phyloP scores from a whole-genome alignment of 2,329 filamentous ascomycete species.

The Fusarium newnesense region DNA sequence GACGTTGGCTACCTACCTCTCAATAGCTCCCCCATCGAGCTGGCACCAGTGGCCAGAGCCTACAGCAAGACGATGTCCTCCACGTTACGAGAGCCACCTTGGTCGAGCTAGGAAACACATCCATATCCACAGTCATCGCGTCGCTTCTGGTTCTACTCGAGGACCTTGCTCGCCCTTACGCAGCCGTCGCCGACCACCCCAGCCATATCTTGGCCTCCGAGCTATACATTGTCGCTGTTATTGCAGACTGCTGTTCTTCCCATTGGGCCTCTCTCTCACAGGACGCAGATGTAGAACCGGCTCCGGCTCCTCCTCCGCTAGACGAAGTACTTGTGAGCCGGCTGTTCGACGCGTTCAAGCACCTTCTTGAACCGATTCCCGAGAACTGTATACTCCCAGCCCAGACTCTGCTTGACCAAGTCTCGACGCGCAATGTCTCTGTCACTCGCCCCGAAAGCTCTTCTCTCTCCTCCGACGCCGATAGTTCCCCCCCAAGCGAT shows the following conservation, averaged over 20 bases:
- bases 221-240: constrained; percentile 70
- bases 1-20: constrained; percentile 53
- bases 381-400: constrained; percentile 67
- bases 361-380: constrained; percentile 67
- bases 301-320: constrained; percentile 52
- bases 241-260: constrained; percentile 72
- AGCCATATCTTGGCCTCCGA: constrained; percentile 71
- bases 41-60: constrained; percentile 65
- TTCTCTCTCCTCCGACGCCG: constrained; percentile 27
- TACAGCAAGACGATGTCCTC: constrained; percentile 70
- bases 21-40: constrained; percentile 72
- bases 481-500: constrained; percentile 31
- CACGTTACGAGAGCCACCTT: constrained; percentile 70
- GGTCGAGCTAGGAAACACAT: constrained; percentile 67
- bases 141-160: constrained; percentile 67
- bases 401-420: constrained; percentile 66
- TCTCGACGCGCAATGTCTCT: constrained; percentile 50
- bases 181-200: constrained; percentile 62
- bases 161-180: constrained; percentile 66
- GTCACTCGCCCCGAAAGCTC: constrained; percentile 46
- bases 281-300: constrained; percentile 32
- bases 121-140: constrained; percentile 65
- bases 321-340: constrained; percentile 63
- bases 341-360: constrained; percentile 65
- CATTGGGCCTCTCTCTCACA: constrained; percentile 64